A percentile compares a stretch with the other conserved stretches of the same genome.
Conservation (phyloP, 441 rosid genomes). For the Rhodomyrtus psidioides region DNA sequence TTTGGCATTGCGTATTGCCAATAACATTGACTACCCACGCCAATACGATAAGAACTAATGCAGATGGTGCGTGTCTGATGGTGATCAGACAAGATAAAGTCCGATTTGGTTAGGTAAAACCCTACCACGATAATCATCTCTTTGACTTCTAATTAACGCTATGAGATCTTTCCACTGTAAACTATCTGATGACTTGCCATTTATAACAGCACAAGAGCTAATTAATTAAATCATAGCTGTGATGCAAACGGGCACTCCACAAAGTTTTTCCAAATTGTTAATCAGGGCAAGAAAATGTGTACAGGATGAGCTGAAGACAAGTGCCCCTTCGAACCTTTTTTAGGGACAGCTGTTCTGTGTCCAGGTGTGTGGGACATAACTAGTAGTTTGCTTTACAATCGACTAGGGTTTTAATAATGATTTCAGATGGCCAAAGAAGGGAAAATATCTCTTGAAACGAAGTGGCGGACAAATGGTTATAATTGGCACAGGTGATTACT, state of each 20-base stretch:
- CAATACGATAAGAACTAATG: background rate
- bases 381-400: background rate
- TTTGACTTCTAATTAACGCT: background rate
- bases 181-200: background rate
- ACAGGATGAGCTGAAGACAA: background rate
- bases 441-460: background rate
- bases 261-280: background rate
- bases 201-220: background rate
- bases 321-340: background rate
- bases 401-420: background rate
- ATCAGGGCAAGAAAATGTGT: background rate
- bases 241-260: background rate
- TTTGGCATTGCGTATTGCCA: background rate
- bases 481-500: background rate
- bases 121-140: background rate
- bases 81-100: background rate
- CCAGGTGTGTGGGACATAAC: background rate
- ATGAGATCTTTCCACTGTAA: background rate
- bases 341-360: background rate
- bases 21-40: background rate
- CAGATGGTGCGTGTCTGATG: background rate
- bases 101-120: background rate
- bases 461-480: background rate
- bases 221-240: background rate
- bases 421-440: background rate